A percentile compares a stretch with the other conserved stretches of the same genome.
These are phyloP conservation scores for Eruca vesicaria DNA, from an alignment of 441 rosid species.

Conservation along the genomic window DNA sequence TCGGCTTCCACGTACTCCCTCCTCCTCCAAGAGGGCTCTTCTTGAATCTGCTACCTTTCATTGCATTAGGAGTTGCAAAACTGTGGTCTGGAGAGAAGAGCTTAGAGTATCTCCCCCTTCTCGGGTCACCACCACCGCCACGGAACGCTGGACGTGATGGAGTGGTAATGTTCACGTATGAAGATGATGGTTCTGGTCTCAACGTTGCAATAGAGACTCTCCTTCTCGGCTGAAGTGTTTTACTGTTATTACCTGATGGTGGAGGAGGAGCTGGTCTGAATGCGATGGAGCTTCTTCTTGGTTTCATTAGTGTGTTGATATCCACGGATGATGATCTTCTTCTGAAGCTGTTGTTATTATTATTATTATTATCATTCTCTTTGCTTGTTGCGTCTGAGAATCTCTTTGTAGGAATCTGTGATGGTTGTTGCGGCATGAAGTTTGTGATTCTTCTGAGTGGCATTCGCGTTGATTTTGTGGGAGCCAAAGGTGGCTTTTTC, in stretches of 20 bases:
- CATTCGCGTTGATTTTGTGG: slow-evolving; percentile 53
- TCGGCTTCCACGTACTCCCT: slow-evolving; percentile 63
- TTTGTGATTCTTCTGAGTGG: slow-evolving; percentile 79
- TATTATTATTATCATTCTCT: slow-evolving; percentile 70
- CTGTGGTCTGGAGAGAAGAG: slow-evolving; percentile 57
- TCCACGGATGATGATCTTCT: slow-evolving; percentile 34
- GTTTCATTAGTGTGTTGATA: slow-evolving; percentile 47
- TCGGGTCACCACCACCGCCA: slow-evolving; percentile 39
- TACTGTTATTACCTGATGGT: slow-evolving; percentile 29
- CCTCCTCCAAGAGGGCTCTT: slow-evolving; percentile 70
- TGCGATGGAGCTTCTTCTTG: slow-evolving; percentile 72
- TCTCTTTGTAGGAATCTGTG: slow-evolving; percentile 46
- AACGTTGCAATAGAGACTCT: slow-evolving; percentile 80
- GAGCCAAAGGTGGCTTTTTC: slow-evolving; percentile 73
- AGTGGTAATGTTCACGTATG: slow-evolving; percentile 48
- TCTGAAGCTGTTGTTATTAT: neutral
- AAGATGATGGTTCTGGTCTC: slow-evolving; percentile 49
- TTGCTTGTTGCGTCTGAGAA: slow-evolving; percentile 38
- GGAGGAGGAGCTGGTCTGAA: slow-evolving; percentile 46
- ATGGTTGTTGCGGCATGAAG: slow-evolving; percentile 52
- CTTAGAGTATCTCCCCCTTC: slow-evolving; percentile 71
- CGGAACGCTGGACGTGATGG: slow-evolving; percentile 45
- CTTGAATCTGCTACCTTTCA: slow-evolving; percentile 73
- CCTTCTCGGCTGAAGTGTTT: slow-evolving; percentile 53
- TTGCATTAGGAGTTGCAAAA: slow-evolving; percentile 45